These are phyloP conservation scores for Hepatocystis sp. DNA, from an alignment of 169 alveolate species.

Conservation along the genomic window DNA sequence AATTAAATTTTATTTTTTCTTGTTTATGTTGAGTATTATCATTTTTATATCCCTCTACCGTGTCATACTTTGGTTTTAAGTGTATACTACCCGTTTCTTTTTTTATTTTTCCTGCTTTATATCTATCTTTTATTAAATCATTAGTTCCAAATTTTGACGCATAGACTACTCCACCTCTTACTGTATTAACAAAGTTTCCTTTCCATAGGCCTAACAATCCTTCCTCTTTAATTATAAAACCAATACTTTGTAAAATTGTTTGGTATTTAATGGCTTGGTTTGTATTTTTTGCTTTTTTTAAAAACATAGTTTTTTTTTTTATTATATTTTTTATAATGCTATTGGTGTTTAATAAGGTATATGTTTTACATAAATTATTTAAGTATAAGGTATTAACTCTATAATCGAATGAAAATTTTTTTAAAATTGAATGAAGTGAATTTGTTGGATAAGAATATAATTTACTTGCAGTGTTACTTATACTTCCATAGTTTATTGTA, in stretches of 20 bases:
- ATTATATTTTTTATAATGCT: slow-evolving; percentile 14
- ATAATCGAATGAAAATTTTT: slow-evolving; percentile 17
- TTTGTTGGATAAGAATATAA: not conserved
- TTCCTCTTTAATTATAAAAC: slow-evolving; percentile 86
- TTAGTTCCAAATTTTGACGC: slow-evolving; percentile 90
- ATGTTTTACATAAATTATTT: slow-evolving; percentile 41
- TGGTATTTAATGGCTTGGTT: slow-evolving; percentile 78
- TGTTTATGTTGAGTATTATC: not conserved
- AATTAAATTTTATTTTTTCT: no score
- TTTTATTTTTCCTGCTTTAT: slow-evolving; percentile 53
- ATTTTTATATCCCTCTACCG: slow-evolving; percentile 40
- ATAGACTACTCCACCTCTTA: slow-evolving; percentile 89
- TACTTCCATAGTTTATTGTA: no score
- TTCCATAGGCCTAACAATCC: slow-evolving; percentile 89
- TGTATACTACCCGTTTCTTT: slow-evolving; percentile 30
- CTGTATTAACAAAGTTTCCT: slow-evolving; percentile 88
- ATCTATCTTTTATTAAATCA: slow-evolving; percentile 83
- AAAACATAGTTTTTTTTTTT: slow-evolving; percentile 8
- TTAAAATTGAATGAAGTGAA: slow-evolving; percentile 28
- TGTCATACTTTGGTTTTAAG: slow-evolving; percentile 5
- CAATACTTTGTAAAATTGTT: slow-evolving; percentile 81
- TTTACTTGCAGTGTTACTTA: no score
- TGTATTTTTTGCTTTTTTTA: slow-evolving; percentile 3
- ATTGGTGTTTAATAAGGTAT: slow-evolving; percentile 21
- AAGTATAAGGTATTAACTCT: slow-evolving; percentile 8